Conservation (phyloP, 371 early-diverging fungal species). For the Nosema granulosis region DNA sequence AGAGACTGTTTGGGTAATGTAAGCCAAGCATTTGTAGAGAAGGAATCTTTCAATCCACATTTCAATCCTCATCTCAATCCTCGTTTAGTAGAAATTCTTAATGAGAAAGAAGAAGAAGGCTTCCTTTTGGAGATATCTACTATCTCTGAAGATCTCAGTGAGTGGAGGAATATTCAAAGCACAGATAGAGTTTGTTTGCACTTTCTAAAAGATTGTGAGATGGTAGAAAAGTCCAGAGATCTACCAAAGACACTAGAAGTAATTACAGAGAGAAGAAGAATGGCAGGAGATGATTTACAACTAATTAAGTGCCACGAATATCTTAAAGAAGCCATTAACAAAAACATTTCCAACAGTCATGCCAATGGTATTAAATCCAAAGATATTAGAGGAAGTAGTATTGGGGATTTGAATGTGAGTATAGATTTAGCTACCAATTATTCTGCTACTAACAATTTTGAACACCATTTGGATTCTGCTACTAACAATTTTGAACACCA, state of each 20-base stretch:
- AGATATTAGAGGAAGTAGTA: neutral
- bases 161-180: slow-evolving; percentile 27
- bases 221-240: slow-evolving; percentile 12
- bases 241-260: slow-evolving; percentile 4
- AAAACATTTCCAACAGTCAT: neutral
- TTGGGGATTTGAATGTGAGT: slow-evolving; percentile 24
- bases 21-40: neutral
- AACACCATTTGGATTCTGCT: slow-evolving; percentile 13
- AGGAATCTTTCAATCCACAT: neutral
- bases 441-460: no score
- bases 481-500: slow-evolving; percentile 32
- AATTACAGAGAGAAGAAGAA: slow-evolving; percentile 29
- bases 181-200: slow-evolving; percentile 5
- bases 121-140: slow-evolving; percentile 3
- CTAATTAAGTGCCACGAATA: slow-evolving; percentile 45
- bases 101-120: slow-evolving; percentile 10
- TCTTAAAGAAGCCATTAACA: neutral
- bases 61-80: neutral
- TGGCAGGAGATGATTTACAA: slow-evolving; percentile 18
- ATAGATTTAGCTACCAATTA: slow-evolving; percentile 5
- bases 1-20: slow-evolving; percentile 3
- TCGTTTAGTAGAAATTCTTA: slow-evolving; percentile 19
- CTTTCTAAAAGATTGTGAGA: slow-evolving; percentile 42
- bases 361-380: slow-evolving; percentile 10
- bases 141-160: slow-evolving; percentile 27